Conservation (phyloP, 805 yeast species). For the Lipomyces japonicus region DNA sequence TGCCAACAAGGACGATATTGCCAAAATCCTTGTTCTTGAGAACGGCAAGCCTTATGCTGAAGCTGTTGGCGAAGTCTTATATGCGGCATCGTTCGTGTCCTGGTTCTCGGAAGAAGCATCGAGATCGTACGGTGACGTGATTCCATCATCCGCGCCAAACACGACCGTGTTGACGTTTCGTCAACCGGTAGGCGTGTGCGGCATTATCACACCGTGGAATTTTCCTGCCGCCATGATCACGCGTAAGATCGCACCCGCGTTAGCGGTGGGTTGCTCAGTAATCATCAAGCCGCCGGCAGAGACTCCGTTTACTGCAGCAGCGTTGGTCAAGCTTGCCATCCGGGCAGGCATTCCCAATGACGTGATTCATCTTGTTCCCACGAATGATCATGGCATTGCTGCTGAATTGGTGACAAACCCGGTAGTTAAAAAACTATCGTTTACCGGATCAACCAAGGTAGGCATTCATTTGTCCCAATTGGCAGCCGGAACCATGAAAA, state of each 20-base stretch:
- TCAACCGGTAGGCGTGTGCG: slow-evolving; percentile 81
- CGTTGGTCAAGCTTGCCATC: slow-evolving; percentile 56
- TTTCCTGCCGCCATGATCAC: slow-evolving; percentile 59
- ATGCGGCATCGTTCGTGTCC: slow-evolving; percentile 74
- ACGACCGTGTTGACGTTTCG: slow-evolving; percentile 54
- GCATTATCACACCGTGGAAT: slow-evolving; percentile 80
- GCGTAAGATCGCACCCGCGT: slow-evolving; percentile 59
- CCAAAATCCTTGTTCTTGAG: slow-evolving; percentile 59
- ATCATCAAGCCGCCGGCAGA: slow-evolving; percentile 75
- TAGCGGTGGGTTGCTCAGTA: slow-evolving; percentile 76
- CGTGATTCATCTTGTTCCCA: slow-evolving; percentile 56
- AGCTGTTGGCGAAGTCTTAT: slow-evolving; percentile 64
- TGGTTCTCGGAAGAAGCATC: slow-evolving; percentile 89
- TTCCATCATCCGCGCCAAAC: slow-evolving; percentile 37
- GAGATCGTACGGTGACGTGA: slow-evolving; percentile 60
- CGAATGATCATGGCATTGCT: slow-evolving; percentile 37
- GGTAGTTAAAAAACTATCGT: slow-evolving; percentile 60
- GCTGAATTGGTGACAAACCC: slow-evolving; percentile 57
- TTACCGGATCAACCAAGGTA: slow-evolving; percentile 74
- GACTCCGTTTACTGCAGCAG: slow-evolving; percentile 71
- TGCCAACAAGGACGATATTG: slow-evolving; percentile 62
- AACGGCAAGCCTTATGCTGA: slow-evolving; percentile 73
- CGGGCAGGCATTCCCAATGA: slow-evolving; percentile 73
- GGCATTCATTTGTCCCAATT: slow-evolving; percentile 66
- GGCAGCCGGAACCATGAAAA: slow-evolving; percentile 58